Evolutionary conservation across 2,329 filamentous ascomycete genomes (phyloP), one percentile per base, ranked within the genome.

Genomic region (Pseudogymnoascus sp.): DNA sequence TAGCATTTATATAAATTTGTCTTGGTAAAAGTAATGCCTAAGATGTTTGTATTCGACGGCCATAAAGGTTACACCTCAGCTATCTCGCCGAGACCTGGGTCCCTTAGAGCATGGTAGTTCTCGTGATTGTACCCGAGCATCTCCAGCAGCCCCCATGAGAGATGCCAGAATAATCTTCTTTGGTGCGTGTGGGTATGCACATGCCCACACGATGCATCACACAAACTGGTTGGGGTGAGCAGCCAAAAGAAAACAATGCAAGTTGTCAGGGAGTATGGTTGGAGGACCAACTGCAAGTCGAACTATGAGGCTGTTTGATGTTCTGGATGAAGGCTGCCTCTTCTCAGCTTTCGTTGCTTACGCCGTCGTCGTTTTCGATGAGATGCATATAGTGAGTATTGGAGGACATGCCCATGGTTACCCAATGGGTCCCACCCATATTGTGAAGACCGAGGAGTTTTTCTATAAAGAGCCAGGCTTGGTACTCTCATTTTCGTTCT

Each of bases 391-490:
- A 5, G 50, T 56, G 10, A 25, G 34, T 56, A 31, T 56, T 34
- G 16, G n/a, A 16, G 14, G 28, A 56, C 50, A 56, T 11, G 50
- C 50, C 28, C 5, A 53, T 56, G 50, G 50, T 56, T 56, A 56
- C 50, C 50, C 50, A 56, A 34, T 56, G 25, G 50, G n/a, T 56
- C 50, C 28, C 50, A 56, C 50, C 28, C n/a, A 56, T 56, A 56
- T 56, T 16, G 28, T 34, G 50, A 56, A 34, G 16, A 16, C 28
- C 5, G 10, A 34, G 5, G 16, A 56, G 18, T 56, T 34, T 56
- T 56, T 56, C 50, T 56, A 56, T 56, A 56, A 56, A 56, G 50
- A 34, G 23, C 50, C 16, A 34, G 50, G 50, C 50, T 34, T 34
- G n/a, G 25, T 34, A 34, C 50, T 56, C 50, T 56, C 28, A 56